Conservation (phyloP, 1,284 basidiomycete species). For the Boletus sp. region DNA sequence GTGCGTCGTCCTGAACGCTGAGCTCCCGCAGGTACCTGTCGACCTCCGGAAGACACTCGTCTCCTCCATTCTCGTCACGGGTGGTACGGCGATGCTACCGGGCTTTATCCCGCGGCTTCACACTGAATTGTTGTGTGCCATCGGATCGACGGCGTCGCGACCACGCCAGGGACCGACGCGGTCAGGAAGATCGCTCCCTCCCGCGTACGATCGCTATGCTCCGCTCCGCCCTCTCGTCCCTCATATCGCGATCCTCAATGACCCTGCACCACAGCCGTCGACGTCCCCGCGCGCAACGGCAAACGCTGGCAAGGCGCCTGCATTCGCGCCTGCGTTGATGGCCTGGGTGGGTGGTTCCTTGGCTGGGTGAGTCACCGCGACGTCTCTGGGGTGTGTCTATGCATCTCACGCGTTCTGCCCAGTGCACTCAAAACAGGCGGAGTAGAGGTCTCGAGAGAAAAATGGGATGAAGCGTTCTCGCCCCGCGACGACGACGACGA, state of each 20-base stretch:
- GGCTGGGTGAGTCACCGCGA: conserved; percentile 77
- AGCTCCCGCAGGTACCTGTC: conserved; percentile 64
- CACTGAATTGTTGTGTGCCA: conserved; percentile 61
- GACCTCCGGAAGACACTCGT: conserved; percentile 82
- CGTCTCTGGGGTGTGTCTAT: not conserved
- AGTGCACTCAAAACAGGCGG: conserved; percentile 82
- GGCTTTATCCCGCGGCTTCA: conserved; percentile 88
- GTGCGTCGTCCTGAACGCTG: not conserved
- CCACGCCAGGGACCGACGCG: conserved; percentile 35
- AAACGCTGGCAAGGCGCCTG: conserved; percentile 78
- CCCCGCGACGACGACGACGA: conserved; percentile 36
- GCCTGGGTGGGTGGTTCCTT: conserved; percentile 93
- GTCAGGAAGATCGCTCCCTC: conserved; percentile 40
- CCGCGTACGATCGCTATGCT: conserved; percentile 68
- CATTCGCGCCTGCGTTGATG: conserved; percentile 75
- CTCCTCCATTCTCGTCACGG: conserved; percentile 78
- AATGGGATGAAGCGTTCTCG: conserved; percentile 72
- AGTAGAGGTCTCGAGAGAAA: conserved; percentile 74
- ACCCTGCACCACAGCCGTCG: conserved; percentile 55
- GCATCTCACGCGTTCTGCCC: too few species aligned
- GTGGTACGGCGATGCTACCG: conserved; percentile 89
- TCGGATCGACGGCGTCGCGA: conserved; percentile 40
- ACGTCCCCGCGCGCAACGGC: conserved; percentile 41
- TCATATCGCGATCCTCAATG: conserved; percentile 79
- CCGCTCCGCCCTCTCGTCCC: conserved; percentile 63